phyloP scores from a whole-genome alignment of 2,329 filamentous ascomycete species.

The Trichoderma sp. region DNA sequence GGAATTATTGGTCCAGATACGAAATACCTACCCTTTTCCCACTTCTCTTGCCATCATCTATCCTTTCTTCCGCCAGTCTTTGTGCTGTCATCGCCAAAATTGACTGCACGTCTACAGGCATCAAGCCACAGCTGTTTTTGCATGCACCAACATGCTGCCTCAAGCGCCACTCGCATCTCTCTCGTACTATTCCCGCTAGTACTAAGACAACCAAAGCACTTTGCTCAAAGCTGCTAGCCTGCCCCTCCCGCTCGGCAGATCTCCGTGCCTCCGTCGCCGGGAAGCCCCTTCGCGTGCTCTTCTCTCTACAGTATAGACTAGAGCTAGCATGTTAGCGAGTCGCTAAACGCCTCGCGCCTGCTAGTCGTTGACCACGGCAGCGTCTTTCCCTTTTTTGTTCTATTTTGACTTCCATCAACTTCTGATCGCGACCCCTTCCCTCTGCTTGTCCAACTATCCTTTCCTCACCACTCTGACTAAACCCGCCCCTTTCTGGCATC shows the following conservation, averaged over 20 bases:
- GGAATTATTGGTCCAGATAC: background rate
- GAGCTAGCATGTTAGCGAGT: background rate
- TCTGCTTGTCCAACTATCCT: background rate
- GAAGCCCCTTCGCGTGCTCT: background rate
- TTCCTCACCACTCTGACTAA: background rate
- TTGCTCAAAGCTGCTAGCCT: background rate
- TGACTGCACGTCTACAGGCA: background rate
- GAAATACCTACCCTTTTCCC: background rate
- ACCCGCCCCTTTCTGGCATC: background rate
- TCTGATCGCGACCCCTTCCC: background rate
- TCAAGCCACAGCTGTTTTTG: background rate
- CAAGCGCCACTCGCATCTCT: background rate
- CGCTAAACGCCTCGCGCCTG: background rate
- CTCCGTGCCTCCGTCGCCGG: background rate
- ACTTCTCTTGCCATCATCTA: background rate
- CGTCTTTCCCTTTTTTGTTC: background rate
- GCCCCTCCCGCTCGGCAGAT: background rate
- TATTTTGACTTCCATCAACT: background rate
- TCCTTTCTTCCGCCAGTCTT: background rate
- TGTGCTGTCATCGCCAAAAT: too few species aligned
- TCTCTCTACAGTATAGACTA: background rate
- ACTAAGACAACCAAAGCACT: background rate
- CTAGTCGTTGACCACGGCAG: background rate
- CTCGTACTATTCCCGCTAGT: background rate
- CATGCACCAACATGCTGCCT: background rate